These are phyloP conservation scores for Metschnikowia vanudenii DNA, from an alignment of 805 yeast genomes.

Conservation along the genomic window DNA sequence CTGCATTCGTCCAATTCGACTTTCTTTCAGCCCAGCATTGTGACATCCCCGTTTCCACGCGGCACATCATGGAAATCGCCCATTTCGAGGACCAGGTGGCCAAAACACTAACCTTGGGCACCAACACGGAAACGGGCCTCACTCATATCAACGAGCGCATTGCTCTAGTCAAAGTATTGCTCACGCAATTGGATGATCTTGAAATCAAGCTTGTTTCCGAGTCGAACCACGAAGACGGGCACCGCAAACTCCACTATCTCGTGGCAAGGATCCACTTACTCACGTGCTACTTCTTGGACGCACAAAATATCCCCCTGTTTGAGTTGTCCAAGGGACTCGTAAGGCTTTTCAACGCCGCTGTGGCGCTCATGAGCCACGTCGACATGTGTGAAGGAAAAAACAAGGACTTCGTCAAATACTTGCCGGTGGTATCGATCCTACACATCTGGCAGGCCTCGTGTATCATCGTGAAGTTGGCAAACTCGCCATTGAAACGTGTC, in stretches of 20 bases:
- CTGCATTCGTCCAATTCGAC: constrained; percentile 86
- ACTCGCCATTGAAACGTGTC: constrained; percentile 66
- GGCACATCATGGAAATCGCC: constrained; percentile 78
- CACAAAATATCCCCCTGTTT: constrained; percentile 46
- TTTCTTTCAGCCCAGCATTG: constrained; percentile 46
- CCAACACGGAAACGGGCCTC: constrained; percentile 62
- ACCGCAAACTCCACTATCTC: constrained; percentile 64
- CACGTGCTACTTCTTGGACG: constrained; percentile 79
- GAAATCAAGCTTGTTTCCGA: constrained; percentile 53
- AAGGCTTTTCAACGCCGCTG: constrained; percentile 75
- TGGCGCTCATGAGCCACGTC: constrained; percentile 67
- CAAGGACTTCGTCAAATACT: constrained; percentile 63
- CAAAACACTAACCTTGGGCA: constrained; percentile 69
- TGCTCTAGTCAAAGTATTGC: constrained; percentile 68
- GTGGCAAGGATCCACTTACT: constrained; percentile 79
- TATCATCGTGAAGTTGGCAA: constrained; percentile 72
- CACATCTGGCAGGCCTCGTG: constrained; percentile 92
- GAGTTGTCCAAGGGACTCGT: constrained; percentile 74
- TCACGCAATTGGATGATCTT: constrained; percentile 71
- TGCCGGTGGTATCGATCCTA: constrained; percentile 81
- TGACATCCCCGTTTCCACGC: constrained; percentile 56
- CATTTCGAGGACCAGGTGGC: constrained; percentile 85
- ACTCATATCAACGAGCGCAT: constrained; percentile 68
- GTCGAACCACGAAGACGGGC: constrained; percentile 51
- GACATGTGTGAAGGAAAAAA: constrained; percentile 57